Evolutionary conservation across 768 basidiomycete species (phyloP).

Genomic region (Zangia roseola): DNA sequence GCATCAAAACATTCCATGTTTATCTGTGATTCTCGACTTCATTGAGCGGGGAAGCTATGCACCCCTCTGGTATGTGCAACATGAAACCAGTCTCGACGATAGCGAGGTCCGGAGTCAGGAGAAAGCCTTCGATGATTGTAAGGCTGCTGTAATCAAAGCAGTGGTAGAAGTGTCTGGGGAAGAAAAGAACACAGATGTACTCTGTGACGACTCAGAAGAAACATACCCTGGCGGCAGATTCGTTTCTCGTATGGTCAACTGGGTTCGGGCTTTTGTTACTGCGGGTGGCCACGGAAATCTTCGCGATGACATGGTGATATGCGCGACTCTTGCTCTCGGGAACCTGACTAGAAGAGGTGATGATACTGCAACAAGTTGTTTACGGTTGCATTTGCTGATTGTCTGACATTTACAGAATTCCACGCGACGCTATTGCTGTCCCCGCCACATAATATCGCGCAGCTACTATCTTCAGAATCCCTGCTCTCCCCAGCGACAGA

Average conservation of each 20-base stretch:
- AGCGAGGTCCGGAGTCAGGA: constrained; percentile 59
- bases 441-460: constrained; percentile 63
- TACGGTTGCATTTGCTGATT: constrained; percentile 6
- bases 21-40: constrained; percentile 67
- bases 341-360: constrained; percentile 78
- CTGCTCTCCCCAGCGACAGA: constrained; percentile 59
- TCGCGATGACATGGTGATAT: constrained; percentile 79
- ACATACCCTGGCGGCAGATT: constrained; percentile 66
- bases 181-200: constrained; percentile 69
- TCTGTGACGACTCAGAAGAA: constrained; percentile 68
- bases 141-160: constrained; percentile 81
- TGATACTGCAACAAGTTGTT: background rate
- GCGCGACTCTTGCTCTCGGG: constrained; percentile 78
- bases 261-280: constrained; percentile 63
- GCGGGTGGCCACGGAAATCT: constrained; percentile 31
- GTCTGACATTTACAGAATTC: constrained; percentile 42
- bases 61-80: constrained; percentile 54
- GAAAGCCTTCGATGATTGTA: constrained; percentile 77
- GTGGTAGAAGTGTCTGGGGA: constrained; percentile 86
- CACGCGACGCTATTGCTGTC: constrained; percentile 61
- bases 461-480: constrained; percentile 53
- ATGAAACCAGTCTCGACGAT: constrained; percentile 32
- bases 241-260: constrained; percentile 68
- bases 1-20: constrained; percentile 54
- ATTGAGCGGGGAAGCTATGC: constrained; percentile 72